phyloP scores from a whole-genome alignment of 2,329 filamentous ascomycete species.

The Aspergillus luchuensis region DNA sequence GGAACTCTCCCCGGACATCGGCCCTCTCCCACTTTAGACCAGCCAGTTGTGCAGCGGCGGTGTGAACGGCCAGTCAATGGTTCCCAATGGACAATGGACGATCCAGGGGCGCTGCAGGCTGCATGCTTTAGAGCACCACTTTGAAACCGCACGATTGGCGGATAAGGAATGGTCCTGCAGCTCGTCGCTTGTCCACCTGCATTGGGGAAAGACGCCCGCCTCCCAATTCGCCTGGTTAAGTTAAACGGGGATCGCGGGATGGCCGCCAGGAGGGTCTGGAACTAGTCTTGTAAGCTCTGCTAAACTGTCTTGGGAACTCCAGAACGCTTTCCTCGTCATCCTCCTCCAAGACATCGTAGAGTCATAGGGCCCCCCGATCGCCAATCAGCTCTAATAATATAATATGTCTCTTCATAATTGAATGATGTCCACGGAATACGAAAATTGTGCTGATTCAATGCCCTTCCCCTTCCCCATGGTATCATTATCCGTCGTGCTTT shows the following conservation, averaged over 20 bases:
- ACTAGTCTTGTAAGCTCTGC: background rate
- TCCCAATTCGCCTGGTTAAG: slow-evolving; percentile 15
- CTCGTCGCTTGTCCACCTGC: slow-evolving; percentile 14
- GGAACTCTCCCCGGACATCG: slow-evolving; percentile 25
- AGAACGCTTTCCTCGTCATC: slow-evolving; percentile 1
- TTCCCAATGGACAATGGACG: slow-evolving; percentile 14
- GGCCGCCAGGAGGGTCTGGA: slow-evolving; percentile 10
- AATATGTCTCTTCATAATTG: background rate
- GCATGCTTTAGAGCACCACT: slow-evolving; percentile 18
- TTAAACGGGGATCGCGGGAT: slow-evolving; percentile 9
- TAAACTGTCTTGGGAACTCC: background rate
- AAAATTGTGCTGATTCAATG: background rate
- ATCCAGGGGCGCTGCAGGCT: slow-evolving; percentile 30
- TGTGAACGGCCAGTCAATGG: slow-evolving; percentile 22
- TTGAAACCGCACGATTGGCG: slow-evolving; percentile 23
- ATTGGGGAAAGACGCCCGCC: slow-evolving; percentile 16
- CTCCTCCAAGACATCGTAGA: slow-evolving; percentile 1
- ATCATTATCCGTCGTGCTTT: background rate
- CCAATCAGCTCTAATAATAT: background rate
- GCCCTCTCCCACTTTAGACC: slow-evolving; percentile 20
- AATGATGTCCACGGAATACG: background rate
- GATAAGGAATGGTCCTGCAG: slow-evolving; percentile 15
- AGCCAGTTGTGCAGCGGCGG: slow-evolving; percentile 28
- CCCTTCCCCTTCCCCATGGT: background rate
- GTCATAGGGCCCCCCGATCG: background rate